These are phyloP conservation scores for Exophiala sp. DNA, from an alignment of 2,329 filamentous ascomycete genomes.

Conservation along the genomic window DNA sequence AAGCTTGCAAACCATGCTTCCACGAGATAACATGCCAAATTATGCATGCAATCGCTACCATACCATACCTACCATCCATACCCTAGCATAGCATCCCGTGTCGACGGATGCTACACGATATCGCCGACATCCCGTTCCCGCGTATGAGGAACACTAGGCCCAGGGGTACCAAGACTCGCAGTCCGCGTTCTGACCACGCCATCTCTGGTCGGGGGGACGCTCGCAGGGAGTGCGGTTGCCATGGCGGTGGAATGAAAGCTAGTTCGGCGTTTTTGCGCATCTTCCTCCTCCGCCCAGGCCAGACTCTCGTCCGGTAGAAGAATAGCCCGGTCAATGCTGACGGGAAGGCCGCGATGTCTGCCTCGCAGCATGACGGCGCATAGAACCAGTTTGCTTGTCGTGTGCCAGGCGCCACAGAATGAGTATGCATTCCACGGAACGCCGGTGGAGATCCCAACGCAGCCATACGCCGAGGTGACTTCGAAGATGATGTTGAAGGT, in stretches of 20 bases:
- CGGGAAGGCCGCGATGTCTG: conserved; percentile 50
- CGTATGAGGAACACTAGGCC: neutral
- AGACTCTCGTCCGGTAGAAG: conserved; percentile 38
- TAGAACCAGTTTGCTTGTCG: conserved; percentile 49
- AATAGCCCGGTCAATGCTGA: conserved; percentile 47
- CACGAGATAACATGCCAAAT: too few species aligned
- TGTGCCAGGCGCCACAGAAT: conserved; percentile 46
- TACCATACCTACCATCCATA: too few species aligned
- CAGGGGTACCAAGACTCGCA: neutral
- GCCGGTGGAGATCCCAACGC: conserved; percentile 45
- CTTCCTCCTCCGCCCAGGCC: conserved; percentile 40
- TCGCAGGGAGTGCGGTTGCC: neutral
- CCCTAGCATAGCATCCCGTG: too few species aligned
- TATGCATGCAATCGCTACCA: too few species aligned
- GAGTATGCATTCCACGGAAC: conserved; percentile 41
- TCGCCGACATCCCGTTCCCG: neutral
- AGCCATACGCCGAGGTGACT: conserved; percentile 38
- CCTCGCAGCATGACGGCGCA: conserved; percentile 53
- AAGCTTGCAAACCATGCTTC: too few species aligned
- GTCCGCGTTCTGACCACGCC: neutral
- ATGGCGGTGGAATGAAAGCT: neutral
- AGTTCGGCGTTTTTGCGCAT: conserved; percentile 30
- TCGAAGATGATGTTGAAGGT: conserved; percentile 55
- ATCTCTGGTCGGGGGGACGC: neutral
- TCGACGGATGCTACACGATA: neutral